A percentile compares a stretch with the other conserved stretches of the same genome.
These are phyloP conservation scores for Osmanthus fragrans DNA, from an alignment of 257 asterid genomes.

Conservation along the genomic window DNA sequence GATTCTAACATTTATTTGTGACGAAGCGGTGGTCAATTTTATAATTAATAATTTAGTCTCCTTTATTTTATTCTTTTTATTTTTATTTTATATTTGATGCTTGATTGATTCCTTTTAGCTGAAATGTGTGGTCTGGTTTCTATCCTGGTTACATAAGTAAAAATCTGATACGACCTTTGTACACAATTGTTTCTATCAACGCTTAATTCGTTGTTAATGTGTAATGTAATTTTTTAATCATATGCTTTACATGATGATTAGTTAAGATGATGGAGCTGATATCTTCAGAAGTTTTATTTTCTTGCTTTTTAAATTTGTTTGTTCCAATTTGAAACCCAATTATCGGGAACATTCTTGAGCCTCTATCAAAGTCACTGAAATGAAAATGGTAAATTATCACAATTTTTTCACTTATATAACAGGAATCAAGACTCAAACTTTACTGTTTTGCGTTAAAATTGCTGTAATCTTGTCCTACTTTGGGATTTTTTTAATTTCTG, in stretches of 20 bases:
- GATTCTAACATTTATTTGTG: neutral
- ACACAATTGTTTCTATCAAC: neutral
- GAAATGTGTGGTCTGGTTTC: neutral
- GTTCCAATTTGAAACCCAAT: neutral
- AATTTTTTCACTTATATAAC: neutral
- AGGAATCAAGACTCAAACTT: neutral
- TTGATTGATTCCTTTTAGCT: neutral
- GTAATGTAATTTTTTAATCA: too few species aligned
- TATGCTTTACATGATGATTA: neutral
- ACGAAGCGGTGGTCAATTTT: neutral
- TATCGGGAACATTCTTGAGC: neutral
- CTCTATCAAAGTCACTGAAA: too few species aligned
- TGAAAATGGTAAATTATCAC: neutral
- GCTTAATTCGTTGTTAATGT: neutral
- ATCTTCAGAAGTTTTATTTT: too few species aligned
- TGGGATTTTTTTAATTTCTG: neutral
- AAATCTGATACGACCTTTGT: neutral
- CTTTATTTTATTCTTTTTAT: neutral
- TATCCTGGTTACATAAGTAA: neutral
- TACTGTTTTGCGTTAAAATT: too few species aligned
- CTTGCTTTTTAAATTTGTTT: neutral
- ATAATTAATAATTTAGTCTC: neutral
- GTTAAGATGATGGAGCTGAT: too few species aligned
- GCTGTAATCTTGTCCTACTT: neutral
- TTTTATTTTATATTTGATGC: neutral